Base-by-base conservation (phyloP, 208 protist genomes). In the Crithidia fasciculata region DNA sequence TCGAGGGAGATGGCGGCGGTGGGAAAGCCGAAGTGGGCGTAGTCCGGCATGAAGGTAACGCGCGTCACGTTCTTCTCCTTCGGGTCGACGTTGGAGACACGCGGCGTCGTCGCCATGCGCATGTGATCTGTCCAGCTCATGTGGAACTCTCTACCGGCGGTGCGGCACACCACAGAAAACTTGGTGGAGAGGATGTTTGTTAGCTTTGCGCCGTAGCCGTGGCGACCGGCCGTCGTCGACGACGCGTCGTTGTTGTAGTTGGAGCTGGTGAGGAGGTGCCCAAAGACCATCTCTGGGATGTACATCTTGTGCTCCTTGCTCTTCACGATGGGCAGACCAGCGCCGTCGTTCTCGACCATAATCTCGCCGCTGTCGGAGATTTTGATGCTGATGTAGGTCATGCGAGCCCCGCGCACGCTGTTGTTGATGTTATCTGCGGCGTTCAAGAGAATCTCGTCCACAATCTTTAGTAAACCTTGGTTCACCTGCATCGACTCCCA, bases 141-240 rank as follows among this genome's bases (percentile, higher is more conserved):
- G 52, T 92, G 89, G 78, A 97, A 99, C 65, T 97, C 92, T 53
- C 89, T 94, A 9, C 92, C 88, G 5, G 84, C 83, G 41, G 85
- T 93, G 54, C 84, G 78, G 83, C 99, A 99, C 44, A 77, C 74
- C 5, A 99, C 89, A 12, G 85, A 91, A 75, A 99, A 99, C 71
- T 97, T 81, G 12, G 67, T 98, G n/a, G 97, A 99, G 73, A 99
- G 99, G 61, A 99, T 99, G 82, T 99, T 99, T 41, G 99, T 98
- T 10, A 98, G 84, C 85, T 99, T 99, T 28, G 97, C 97, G 60
- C 98, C 98, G 79, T 98, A 99, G 36, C 98, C 98, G 84, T 99
- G 98, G 18, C 98, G 87, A 8, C 98, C 98, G 36, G 98, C 98
- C 12, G 96, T 97, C 43, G 93, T 94, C 40, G 89, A 93, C 72